Base-by-base conservation (phyloP, 2,329 filamentous ascomycete species). In the Penicillium occitanis region DNA sequence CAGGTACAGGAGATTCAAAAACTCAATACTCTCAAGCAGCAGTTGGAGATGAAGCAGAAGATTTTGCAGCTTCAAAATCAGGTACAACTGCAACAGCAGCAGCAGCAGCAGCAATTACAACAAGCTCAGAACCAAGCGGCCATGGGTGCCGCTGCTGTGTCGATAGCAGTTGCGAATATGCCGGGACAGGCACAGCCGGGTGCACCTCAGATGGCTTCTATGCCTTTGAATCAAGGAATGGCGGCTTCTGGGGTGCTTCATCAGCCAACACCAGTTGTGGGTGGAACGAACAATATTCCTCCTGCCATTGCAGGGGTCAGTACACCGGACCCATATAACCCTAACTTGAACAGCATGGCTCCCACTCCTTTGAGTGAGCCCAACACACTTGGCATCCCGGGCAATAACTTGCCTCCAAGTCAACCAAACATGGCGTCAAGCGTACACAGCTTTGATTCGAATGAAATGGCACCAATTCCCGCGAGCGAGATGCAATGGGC, bases 31-130 rank as follows among this genome's bases (percentile, higher is more conserved):
- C 63, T 60, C 13, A 40, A 57, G 28, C 51, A 53, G n/a, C 50
- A 64, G 37, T 64, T 64, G 30, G 51, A 64, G 22, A 11, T 64
- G 51, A 64, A 58, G 42, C 62, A 64, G 40, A 57, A 58, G 19
- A 58, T 64, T 17, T 58, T 57, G 5, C 51, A 64, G 30, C 17
- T 64, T 48, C 62, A 64, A n/a, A 33, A 42, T 7, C 61, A 63
- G n/a, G 61, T 42, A 44, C 50, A 50, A 42, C 33, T 57, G 14
- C 53, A 58, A 30, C 62, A 64, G 19, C 62, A 63, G 42, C 59
- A 64, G 19, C 62, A 63, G 42, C 59, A 46, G 42, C 55, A 58
- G 11, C 55, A 58, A 17, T 8, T 58, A 40, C 61, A 50, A 28
- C 46, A 53, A 13, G 50, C 35, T 33, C 61, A 63, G 19, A 44